phyloP scores from a whole-genome alignment of 805 yeast species.

The Starmerella roubikii region DNA sequence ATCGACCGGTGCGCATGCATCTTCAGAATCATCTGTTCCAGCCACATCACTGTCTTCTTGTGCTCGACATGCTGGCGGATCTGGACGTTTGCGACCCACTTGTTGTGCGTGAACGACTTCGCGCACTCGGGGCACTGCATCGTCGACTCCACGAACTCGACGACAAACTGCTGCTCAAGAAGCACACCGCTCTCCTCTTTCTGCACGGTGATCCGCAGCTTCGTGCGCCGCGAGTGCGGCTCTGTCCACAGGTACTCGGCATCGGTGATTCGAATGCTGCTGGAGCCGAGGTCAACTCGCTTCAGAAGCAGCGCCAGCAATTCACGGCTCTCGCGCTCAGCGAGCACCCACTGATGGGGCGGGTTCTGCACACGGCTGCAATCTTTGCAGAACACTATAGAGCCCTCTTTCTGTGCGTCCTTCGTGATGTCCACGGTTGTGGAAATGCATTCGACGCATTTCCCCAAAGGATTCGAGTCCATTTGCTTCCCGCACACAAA shows the following conservation, averaged over 20 bases:
- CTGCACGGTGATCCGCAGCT: conserved; percentile 83
- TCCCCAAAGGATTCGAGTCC: conserved; percentile 85
- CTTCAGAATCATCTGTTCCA: conserved; percentile 87
- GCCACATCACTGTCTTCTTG: conserved; percentile 87
- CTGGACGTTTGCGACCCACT: conserved; percentile 97
- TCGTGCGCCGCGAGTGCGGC: conserved; percentile 92
- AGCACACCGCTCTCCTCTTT: conserved; percentile 91
- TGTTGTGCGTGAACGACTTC: conserved; percentile 86
- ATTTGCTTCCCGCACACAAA: conserved; percentile 95
- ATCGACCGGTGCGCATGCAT: conserved; percentile 92
- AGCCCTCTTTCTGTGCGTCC: conserved; percentile 77
- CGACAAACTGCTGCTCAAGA: conserved; percentile 88
- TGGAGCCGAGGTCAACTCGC: conserved; percentile 61
- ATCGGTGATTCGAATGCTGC: conserved; percentile 70
- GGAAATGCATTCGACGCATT: conserved; percentile 92
- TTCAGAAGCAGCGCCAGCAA: conserved; percentile 74
- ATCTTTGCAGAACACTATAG: conserved; percentile 79
- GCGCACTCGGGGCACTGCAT: conserved; percentile 99
- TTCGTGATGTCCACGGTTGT: conserved; percentile 81
- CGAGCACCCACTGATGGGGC: conserved; percentile 84
- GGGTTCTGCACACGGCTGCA: conserved; percentile 87
- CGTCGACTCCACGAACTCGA: conserved; percentile 82
- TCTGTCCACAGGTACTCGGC: conserved; percentile 98
- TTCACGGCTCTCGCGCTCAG: conserved; percentile 80
- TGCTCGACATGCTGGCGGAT: conserved; percentile 95